phyloP scores from a whole-genome alignment of 2,329 filamentous ascomycete species.

The Lecanicillium sp. region DNA sequence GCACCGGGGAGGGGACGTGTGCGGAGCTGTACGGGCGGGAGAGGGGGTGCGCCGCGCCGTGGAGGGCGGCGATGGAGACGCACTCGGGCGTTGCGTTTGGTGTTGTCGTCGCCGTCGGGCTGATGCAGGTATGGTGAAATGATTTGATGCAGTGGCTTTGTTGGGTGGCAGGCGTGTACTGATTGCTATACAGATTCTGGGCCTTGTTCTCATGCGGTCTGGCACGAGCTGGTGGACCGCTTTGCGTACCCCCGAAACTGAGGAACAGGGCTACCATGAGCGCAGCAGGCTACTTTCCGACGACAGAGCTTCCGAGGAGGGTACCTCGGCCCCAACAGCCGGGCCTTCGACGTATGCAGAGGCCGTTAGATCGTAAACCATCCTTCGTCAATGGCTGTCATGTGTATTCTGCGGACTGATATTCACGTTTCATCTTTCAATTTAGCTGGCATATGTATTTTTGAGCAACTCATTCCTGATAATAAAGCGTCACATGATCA shows the following conservation, averaged over 20 bases:
- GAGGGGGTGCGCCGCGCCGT: constrained; percentile 45
- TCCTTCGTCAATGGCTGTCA: no score
- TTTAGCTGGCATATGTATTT: no score
- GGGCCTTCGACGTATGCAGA: constrained; percentile 6
- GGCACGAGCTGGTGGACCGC: constrained; percentile 26
- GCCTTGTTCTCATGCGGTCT: constrained; percentile 26
- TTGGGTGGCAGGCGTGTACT: background rate
- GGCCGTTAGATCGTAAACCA: no score
- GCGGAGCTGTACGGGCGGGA: constrained; percentile 38
- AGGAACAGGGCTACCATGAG: background rate
- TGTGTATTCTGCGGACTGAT: no score
- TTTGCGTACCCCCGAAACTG: constrained; percentile 18
- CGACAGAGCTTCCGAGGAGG: background rate
- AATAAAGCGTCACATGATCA: no score
- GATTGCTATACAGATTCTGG: constrained; percentile 22
- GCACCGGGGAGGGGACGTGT: constrained; percentile 33
- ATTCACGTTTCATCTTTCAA: no score
- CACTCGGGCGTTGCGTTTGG: constrained; percentile 50
- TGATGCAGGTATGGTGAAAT: constrained; percentile 48
- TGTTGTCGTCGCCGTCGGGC: constrained; percentile 45
- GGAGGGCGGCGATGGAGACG: constrained; percentile 49
- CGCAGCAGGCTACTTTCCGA: constrained; percentile 1
- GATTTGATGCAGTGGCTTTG: background rate
- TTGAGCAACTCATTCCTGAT: no score
- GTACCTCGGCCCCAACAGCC: background rate